Conservation (phyloP, 768 basidiomycete species). For the Boletales sp. region DNA sequence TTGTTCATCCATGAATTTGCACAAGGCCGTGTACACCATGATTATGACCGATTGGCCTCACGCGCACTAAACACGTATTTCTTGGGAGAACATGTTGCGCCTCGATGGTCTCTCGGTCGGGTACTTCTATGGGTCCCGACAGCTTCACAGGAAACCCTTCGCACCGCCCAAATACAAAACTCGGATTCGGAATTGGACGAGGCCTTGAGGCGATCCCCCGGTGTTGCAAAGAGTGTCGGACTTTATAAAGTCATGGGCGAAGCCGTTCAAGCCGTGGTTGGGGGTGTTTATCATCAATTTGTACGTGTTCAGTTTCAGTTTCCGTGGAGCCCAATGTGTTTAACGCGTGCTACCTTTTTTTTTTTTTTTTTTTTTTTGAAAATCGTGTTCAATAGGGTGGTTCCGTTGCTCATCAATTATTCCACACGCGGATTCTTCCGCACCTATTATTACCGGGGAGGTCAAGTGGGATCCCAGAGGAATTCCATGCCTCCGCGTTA, state of each 20-base stretch:
- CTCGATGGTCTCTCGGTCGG: slow-evolving; percentile 69
- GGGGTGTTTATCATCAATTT: slow-evolving; percentile 77
- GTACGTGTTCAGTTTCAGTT: slow-evolving; percentile 45
- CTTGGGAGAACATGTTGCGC: slow-evolving; percentile 71
- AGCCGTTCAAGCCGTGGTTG: slow-evolving; percentile 70
- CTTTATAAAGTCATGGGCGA: slow-evolving; percentile 78
- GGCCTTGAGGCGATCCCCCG: slow-evolving; percentile 28
- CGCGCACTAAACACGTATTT: slow-evolving; percentile 65
- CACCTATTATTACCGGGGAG: slow-evolving; percentile 27
- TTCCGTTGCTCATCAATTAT: slow-evolving; percentile 30
- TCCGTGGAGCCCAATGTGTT: slow-evolving; percentile 1
- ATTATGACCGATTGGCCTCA: slow-evolving; percentile 55
- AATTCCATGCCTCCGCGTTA: slow-evolving; percentile 26
- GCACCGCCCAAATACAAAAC: slow-evolving; percentile 9
- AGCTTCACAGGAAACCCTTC: slow-evolving; percentile 36
- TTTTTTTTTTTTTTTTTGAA: slow-evolving; percentile 5
- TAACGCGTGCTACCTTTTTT: slow-evolving; percentile 9
- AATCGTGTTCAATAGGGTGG: slow-evolving; percentile 22
- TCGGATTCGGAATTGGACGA: slow-evolving; percentile 26
- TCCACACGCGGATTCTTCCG: slow-evolving; percentile 35
- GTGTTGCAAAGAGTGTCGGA: slow-evolving; percentile 53
- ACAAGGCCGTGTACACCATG: slow-evolving; percentile 43
- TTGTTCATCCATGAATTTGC: slow-evolving; percentile 64
- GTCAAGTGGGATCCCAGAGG: slow-evolving; percentile 27
- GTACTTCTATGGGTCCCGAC: slow-evolving; percentile 76